Evolutionary conservation across 805 yeast genomes (phyloP).

Genomic region (Saccharomyces cerevisiae): DNA sequence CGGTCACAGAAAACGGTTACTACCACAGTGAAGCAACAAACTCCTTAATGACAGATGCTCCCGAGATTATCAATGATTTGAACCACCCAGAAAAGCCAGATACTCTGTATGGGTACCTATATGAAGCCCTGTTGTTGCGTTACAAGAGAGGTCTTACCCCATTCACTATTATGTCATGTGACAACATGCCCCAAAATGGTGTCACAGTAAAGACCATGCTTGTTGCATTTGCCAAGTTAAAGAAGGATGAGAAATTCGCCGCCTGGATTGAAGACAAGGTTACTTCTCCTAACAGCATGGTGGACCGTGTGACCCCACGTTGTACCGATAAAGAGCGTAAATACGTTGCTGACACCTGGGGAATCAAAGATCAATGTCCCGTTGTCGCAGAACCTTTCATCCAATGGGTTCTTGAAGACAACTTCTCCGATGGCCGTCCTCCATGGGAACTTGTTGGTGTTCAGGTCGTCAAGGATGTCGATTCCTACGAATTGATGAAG

Average conservation of each 20-base stretch:
- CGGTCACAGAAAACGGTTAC: conserved; percentile 5
- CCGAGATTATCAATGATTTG: conserved; percentile 2
- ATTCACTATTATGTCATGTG: conserved; percentile 8
- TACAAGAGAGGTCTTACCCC: conserved; percentile 3
- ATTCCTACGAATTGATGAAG: conserved; percentile 6
- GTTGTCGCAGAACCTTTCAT: conserved; percentile 5
- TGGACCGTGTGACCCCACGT: conserved; percentile 7
- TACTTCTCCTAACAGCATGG: conserved; percentile 6
- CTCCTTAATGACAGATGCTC: conserved; percentile 2
- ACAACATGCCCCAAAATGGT: conserved; percentile 7
- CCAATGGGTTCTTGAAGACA: conserved; percentile 7
- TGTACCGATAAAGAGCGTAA: conserved; percentile 3
- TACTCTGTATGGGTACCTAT: conserved; percentile 4
- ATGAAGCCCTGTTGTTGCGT: conserved; percentile 4
- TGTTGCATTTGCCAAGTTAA: conserved; percentile 2
- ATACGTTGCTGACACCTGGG: conserved; percentile 1
- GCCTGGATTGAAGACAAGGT: conserved; percentile 3
- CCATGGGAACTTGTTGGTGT: conserved; percentile 5
- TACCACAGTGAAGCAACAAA: conserved; percentile 4
- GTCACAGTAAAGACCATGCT: conserved; percentile 3
- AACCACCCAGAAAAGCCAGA: background rate
- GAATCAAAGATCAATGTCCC: conserved; percentile 4
- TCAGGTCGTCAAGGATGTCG: conserved; percentile 6
- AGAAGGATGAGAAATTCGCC: conserved; percentile 2
- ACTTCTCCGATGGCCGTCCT: conserved; percentile 5